These are phyloP conservation scores for Ophioceras dolichostomum DNA, from an alignment of 2,329 filamentous ascomycete species.

Conservation along the genomic window DNA sequence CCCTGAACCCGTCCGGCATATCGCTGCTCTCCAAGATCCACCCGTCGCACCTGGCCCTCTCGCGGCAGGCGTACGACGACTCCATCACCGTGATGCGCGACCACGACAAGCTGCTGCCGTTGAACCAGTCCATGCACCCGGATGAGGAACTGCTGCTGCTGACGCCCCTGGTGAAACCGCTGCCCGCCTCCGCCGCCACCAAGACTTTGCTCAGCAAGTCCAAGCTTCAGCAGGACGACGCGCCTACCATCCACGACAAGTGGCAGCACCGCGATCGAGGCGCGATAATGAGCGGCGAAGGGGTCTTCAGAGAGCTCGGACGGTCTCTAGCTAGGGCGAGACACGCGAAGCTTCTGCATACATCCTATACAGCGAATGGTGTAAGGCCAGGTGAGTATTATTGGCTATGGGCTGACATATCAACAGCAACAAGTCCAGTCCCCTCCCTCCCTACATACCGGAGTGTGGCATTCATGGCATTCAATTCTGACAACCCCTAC, in stretches of 20 bases:
- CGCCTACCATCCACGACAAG: slow-evolving; percentile 35
- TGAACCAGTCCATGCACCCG: slow-evolving; percentile 68
- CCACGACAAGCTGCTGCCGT: slow-evolving; percentile 70
- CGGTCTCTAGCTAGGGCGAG: slow-evolving; percentile 76
- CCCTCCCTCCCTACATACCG: too few species aligned
- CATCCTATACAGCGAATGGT: slow-evolving; percentile 89
- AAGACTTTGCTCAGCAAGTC: slow-evolving; percentile 53
- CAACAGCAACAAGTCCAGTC: too few species aligned
- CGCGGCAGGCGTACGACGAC: slow-evolving; percentile 75
- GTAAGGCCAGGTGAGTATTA: slow-evolving; percentile 60
- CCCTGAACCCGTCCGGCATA: slow-evolving; percentile 75
- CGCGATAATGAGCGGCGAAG: slow-evolving; percentile 78
- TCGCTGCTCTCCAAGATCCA: slow-evolving; percentile 69
- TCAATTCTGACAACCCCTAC: not conserved
- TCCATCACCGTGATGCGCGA: slow-evolving; percentile 91
- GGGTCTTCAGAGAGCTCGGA: slow-evolving; percentile 82
- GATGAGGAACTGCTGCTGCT: slow-evolving; percentile 83
- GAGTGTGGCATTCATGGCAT: too few species aligned
- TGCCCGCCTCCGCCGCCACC: slow-evolving; percentile 80
- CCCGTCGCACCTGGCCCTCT: slow-evolving; percentile 68
- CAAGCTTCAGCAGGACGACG: slow-evolving; percentile 23
- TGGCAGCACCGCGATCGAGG: slow-evolving; percentile 46
- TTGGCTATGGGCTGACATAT: not conserved
- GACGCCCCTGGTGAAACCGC: slow-evolving; percentile 79
- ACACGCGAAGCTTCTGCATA: slow-evolving; percentile 79